These are phyloP conservation scores for Pilobolus umbonatus DNA, from an alignment of 192 early-diverging fungal species.

Conservation along the genomic window DNA sequence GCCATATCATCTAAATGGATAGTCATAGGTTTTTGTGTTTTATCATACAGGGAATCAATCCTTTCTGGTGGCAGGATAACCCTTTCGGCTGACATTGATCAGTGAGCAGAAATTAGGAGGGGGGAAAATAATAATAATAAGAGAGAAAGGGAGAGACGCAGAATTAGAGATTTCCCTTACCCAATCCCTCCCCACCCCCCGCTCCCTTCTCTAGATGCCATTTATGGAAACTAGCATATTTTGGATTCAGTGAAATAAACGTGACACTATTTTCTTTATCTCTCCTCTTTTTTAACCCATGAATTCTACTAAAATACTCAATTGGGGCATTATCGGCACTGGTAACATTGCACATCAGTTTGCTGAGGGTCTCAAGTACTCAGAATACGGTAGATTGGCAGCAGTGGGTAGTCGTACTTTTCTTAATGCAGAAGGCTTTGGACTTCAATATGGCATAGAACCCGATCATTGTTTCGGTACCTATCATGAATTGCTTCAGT, in stretches of 20 bases:
- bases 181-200: no score
- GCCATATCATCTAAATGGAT: neutral
- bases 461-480: conserved; percentile 27
- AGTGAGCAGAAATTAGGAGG: no score
- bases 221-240: no score
- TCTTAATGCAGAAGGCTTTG: conserved; percentile 17
- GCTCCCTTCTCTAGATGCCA: no score
- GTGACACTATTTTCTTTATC: no score
- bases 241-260: no score
- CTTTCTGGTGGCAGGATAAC: neutral
- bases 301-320: conserved; percentile 9
- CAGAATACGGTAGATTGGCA: conserved; percentile 16
- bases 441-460: conserved; percentile 11
- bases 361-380: conserved; percentile 19
- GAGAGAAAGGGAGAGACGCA: no score
- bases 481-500: conserved; percentile 45
- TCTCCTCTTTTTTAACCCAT: no score
- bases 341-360: conserved; percentile 37
- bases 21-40: neutral
- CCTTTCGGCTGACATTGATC: no score
- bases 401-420: conserved; percentile 29
- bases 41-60: neutral
- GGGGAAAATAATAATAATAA: no score
- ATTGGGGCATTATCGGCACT: conserved; percentile 37
- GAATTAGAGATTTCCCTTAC: no score